Base-by-base conservation (phyloP, 257 asterid genomes). In the Plantago ovata region DNA sequence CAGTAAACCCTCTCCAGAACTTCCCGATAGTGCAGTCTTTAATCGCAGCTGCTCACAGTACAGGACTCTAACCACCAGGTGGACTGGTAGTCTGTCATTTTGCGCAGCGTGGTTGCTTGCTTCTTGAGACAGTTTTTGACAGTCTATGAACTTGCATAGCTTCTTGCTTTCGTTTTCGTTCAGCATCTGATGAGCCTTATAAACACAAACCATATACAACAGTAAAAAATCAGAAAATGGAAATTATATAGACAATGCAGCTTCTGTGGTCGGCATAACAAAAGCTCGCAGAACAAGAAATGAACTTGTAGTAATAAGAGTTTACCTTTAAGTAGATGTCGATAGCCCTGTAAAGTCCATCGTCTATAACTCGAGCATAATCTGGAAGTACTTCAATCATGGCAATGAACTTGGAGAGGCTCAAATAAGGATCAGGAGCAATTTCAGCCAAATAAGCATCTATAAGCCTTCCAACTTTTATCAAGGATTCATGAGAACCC, bases 61-160 rank as follows among this genome's bases (percentile, higher is more conserved):
- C n/a, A 92, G 82, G 7, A 92, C 96, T 50, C 89, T 96, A 39
- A 92, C 96, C 0, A 95, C 95, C 95, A 88, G 82, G 52, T 92
- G 98, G n/a, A 92, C 95, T 0, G 98, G 98, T 3, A 92, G 72
- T 1, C 96, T 72, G 58, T 92, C 98, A 57, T 92, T 92, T 61
- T 92, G 98, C 11, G 98, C 95, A 11, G 98, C 98, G 28, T 92
- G 98, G 84, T 94, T 92, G 90, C 98, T 88, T 12, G 96, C 98
- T 72, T 92, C 98, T 73, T 92, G 96, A 0, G 95, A 81, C 5
- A 92, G 81, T 57, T 88, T 92, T 62, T 88, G 98, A 61, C 87
- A 85, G 72, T 92, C 94, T 1, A 92, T 85, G 7, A 88, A 75
- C 49, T 92, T 92, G 85, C 96, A 88, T 10, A 92, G 87, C 2